These are phyloP conservation scores for Stagonosporopsis chrysanthemi DNA, from an alignment of 2,329 filamentous ascomycete genomes.

Conservation along the genomic window DNA sequence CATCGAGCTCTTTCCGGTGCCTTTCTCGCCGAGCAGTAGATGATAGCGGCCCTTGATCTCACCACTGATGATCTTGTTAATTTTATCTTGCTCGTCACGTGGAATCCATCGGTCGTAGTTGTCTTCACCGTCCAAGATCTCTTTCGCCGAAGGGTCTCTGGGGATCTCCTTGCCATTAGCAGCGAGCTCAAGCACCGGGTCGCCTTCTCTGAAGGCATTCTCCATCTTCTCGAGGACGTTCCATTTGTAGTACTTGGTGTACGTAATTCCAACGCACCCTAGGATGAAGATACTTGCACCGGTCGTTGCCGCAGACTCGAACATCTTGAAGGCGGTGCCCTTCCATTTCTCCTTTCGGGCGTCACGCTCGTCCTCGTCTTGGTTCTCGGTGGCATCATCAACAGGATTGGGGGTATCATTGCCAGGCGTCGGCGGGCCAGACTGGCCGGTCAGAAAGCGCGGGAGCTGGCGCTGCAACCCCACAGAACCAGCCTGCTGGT, in stretches of 20 bases:
- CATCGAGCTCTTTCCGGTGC: slow-evolving; percentile 97
- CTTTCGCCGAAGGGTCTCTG: slow-evolving; percentile 29
- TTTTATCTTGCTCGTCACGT: slow-evolving; percentile 79
- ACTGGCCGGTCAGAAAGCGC: slow-evolving; percentile 44
- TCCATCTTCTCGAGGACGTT: slow-evolving; percentile 92
- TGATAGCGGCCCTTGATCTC: slow-evolving; percentile 82
- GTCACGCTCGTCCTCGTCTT: slow-evolving; percentile 30
- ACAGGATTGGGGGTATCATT: slow-evolving; percentile 50
- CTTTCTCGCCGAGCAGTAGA: slow-evolving; percentile 92
- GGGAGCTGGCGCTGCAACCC: slow-evolving; percentile 20
- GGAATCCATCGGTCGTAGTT: slow-evolving; percentile 77
- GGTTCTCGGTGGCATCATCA: slow-evolving; percentile 45
- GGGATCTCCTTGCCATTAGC: slow-evolving; percentile 47
- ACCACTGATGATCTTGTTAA: slow-evolving; percentile 85
- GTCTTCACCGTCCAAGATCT: slow-evolving; percentile 44
- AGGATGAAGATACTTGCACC: slow-evolving; percentile 60
- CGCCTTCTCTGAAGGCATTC: slow-evolving; percentile 88
- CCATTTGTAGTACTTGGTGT: slow-evolving; percentile 76
- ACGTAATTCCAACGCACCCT: slow-evolving; percentile 56
- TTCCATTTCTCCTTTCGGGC: slow-evolving; percentile 41
- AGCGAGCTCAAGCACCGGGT: slow-evolving; percentile 80
- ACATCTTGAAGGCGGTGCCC: slow-evolving; percentile 59
- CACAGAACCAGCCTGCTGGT: slow-evolving; percentile 38
- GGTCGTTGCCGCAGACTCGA: slow-evolving; percentile 59
- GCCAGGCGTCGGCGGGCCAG: slow-evolving; percentile 46